Evolutionary conservation across 2,329 filamentous ascomycete genomes (phyloP), one percentile per base, ranked within the genome.

Genomic region (Aschersonia sp.): DNA sequence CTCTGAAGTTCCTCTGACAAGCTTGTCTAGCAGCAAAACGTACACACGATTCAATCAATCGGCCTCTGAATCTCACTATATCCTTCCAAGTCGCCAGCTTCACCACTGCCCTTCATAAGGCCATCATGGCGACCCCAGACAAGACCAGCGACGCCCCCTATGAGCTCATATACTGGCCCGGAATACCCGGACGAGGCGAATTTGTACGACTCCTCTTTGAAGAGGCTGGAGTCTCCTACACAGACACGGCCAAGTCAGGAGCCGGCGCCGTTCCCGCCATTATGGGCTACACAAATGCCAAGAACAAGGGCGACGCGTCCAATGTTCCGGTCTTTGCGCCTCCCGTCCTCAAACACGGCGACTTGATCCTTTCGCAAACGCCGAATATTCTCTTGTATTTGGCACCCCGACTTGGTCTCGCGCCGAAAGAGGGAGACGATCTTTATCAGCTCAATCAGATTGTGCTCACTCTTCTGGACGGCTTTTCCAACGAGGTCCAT

Each of bases 381-480:
- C 70, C 83, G 39, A 85, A 81, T 59, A 87, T 90, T 55, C 68
- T 89, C 12, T 62, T 79, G 6, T 90, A 88, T 61, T 68, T 90
- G 0, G 82, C 75, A 0, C 71, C 73, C 0, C 72, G 67, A 47
- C 66, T 85, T 0, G 76, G 73, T 0, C 68, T 87, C 1, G 72
- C 70, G 0, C 65, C 68, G 2, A 64, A 66, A 1, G 53, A 61
- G 14, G 62, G 60, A 2, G 59, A 63, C 4, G 71, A 67, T 4
- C 61, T 75, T 43, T 81, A 75, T 52, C 71, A 74, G 48, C 67
- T 87, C 51, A 79, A 85, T 49, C 71, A 69, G 44, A 70, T 88
- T 31, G 70, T 73, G 0, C 63, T 88, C 50, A 88, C 85, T 4
- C 80, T 83, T 1, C 63, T 89, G 14, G 85, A 90, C 56, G 75